phyloP scores from a whole-genome alignment of 2,329 filamentous ascomycete genomes.

The Helotiales sp. region DNA sequence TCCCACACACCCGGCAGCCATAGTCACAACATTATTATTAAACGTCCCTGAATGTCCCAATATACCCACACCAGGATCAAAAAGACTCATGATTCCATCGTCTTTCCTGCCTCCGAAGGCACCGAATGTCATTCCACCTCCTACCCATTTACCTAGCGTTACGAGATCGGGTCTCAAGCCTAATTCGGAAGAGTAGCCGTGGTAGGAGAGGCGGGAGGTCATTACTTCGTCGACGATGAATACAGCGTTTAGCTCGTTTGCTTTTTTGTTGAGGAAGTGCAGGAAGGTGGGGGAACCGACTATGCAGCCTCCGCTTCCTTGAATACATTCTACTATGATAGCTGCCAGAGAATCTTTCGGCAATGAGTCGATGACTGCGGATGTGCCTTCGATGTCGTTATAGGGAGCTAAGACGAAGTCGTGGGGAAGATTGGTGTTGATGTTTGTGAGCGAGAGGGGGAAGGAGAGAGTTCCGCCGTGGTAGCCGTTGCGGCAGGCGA shows the following conservation, averaged over 20 bases:
- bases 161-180: slow-evolving; percentile 59
- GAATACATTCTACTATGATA: slow-evolving; percentile 66
- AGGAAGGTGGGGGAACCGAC: slow-evolving; percentile 37
- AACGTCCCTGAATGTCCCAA: slow-evolving; percentile 61
- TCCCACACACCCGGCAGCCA: slow-evolving; percentile 49
- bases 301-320: slow-evolving; percentile 61
- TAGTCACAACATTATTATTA: slow-evolving; percentile 61
- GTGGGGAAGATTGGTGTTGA: slow-evolving; percentile 24
- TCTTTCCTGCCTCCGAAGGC: slow-evolving; percentile 62
- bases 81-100: slow-evolving; percentile 53
- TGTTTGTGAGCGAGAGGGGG: slow-evolving; percentile 43
- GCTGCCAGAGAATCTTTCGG: slow-evolving; percentile 41
- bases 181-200: slow-evolving; percentile 47
- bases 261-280: slow-evolving; percentile 17
- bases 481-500: slow-evolving; percentile 29
- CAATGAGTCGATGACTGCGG: slow-evolving; percentile 40
- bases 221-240: slow-evolving; percentile 74
- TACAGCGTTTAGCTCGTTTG: slow-evolving; percentile 45
- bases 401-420: slow-evolving; percentile 54
- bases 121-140: slow-evolving; percentile 66
- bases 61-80: slow-evolving; percentile 50
- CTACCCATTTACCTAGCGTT: slow-evolving; percentile 66
- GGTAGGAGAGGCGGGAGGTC: slow-evolving; percentile 57
- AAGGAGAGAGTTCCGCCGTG: slow-evolving; percentile 40
- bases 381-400: slow-evolving; percentile 55